A percentile compares a stretch with the other conserved stretches of the same genome.
Evolutionary conservation across 1,284 basidiomycete genomes (phyloP).

Genomic region (Cutaneotrichosporon daszewskae): DNA sequence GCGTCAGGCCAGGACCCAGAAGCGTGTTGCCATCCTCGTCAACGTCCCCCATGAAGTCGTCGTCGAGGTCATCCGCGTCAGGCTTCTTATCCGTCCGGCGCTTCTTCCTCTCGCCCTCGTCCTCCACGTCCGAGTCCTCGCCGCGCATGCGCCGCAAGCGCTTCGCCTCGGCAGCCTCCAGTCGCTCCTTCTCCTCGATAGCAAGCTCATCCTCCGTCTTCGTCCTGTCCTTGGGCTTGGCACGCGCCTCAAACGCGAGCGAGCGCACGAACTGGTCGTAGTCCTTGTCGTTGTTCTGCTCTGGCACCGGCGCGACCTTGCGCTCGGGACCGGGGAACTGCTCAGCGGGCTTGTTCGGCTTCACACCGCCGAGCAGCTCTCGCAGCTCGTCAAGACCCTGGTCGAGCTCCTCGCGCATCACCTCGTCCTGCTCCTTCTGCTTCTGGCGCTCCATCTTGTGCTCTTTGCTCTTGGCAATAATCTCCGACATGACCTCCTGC

Average conservation of each 20-base stretch:
- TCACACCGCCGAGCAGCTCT: conserved; percentile 62
- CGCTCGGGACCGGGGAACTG: conserved; percentile 48
- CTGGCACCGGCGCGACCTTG: conserved; percentile 33
- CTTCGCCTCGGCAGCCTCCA: conserved; percentile 79
- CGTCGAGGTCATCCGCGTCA: conserved; percentile 78
- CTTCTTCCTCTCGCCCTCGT: conserved; percentile 44
- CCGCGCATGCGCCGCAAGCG: conserved; percentile 83
- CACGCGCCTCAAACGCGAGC: conserved; percentile 86
- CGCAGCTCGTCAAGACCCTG: conserved; percentile 79
- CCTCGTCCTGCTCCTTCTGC: conserved; percentile 78
- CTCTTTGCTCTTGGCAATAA: conserved; percentile 94
- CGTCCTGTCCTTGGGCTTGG: conserved; percentile 89
- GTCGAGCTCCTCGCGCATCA: conserved; percentile 81
- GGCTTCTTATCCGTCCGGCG: conserved; percentile 25
- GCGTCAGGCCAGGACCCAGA: conserved; percentile 53
- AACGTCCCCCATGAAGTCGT: conserved; percentile 62
- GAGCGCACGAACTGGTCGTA: conserved; percentile 92
- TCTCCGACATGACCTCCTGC: conserved; percentile 95
- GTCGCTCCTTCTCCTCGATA: conserved; percentile 74
- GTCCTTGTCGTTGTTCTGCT: conserved; percentile 43
- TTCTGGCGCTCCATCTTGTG: conserved; percentile 72
- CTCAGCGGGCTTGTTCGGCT: conserved; percentile 47
- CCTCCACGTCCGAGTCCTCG: conserved; percentile 60
- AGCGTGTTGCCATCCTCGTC: conserved; percentile 52
- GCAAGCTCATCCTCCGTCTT: conserved; percentile 96